Percentiles rank a stretch among this genome's conserved stretches.
Conservation (phyloP, 805 yeast genomes). For the Tetrapisispora fleetii region DNA sequence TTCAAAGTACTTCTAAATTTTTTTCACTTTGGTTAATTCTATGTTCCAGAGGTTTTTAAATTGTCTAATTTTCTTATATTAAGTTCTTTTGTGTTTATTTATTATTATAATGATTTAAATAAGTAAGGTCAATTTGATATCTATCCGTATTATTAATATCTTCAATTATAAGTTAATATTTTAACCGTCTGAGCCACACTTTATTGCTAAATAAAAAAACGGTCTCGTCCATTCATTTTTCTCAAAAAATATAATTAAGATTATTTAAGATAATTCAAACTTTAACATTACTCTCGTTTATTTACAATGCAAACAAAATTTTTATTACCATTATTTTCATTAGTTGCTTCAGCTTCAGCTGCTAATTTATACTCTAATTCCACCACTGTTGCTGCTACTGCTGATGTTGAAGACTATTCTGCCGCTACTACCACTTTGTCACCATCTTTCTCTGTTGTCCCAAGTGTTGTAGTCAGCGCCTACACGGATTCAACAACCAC, state of each 20-base stretch:
- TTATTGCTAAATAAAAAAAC: constrained; percentile 1
- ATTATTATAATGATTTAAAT: too few species aligned
- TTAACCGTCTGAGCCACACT: constrained; percentile 4
- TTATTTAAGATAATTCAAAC: not conserved
- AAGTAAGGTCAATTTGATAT: not conserved
- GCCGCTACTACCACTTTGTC: constrained; percentile 12
- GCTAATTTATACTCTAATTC: constrained; percentile 9
- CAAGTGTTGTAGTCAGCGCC: constrained; percentile 9
- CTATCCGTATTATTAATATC: not conserved
- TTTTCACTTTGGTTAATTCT: too few species aligned
- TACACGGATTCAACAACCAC: constrained; percentile 14
- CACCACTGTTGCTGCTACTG: constrained; percentile 2
- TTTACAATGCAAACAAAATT: not conserved
- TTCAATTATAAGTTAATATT: not conserved
- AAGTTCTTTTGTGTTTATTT: too few species aligned
- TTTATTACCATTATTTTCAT: constrained; percentile 1
- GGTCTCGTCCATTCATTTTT: constrained; percentile 6
- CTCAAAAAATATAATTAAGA: not conserved
- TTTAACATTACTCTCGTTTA: not conserved
- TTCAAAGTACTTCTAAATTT: too few species aligned
- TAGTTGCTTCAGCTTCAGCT: constrained; percentile 6
- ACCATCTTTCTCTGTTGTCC: constrained; percentile 11
- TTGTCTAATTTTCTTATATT: too few species aligned
- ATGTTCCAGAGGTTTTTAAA: too few species aligned
- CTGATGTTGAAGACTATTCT: not conserved